A percentile compares a stretch with the other conserved stretches of the same genome.
Evolutionary conservation across 768 basidiomycete species (phyloP).

Genomic region (Dioszegia crocea): DNA sequence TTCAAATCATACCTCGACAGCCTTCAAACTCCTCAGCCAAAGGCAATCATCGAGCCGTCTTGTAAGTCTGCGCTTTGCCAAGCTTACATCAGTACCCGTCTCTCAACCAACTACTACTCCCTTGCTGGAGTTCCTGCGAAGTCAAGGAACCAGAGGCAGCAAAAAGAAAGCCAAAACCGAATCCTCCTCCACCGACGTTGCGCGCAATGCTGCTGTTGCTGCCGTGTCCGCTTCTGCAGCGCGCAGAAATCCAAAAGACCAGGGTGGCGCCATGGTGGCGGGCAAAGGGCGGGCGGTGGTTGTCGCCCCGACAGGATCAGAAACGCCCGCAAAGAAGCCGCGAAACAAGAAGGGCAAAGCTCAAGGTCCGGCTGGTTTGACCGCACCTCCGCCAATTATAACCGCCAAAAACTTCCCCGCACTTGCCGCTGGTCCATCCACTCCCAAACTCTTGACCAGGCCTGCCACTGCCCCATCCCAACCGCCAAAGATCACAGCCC

Average conservation of each 20-base stretch:
- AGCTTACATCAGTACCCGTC: conserved; percentile 17
- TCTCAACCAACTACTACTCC: conserved; percentile 75
- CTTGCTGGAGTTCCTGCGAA: conserved; percentile 57
- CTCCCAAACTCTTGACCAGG: neutral
- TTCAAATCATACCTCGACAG: conserved; percentile 63
- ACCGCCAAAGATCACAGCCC: too few relatives aligned
- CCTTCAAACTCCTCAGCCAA: conserved; percentile 60
- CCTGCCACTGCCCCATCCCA: too few relatives aligned
- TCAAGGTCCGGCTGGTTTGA: neutral
- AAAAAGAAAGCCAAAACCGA: conserved; percentile 8
- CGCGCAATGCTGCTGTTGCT: conserved; percentile 26
- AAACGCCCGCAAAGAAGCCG: conserved; percentile 10
- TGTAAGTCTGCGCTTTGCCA: conserved; percentile 44
- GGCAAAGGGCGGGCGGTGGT: conserved; percentile 37
- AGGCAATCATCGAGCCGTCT: conserved; percentile 52
- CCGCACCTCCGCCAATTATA: neutral
- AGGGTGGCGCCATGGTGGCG: conserved; percentile 27
- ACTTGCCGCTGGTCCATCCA: neutral
- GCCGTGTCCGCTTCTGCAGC: conserved; percentile 23
- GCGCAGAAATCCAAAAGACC: conserved; percentile 21
- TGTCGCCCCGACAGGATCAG: conserved; percentile 1
- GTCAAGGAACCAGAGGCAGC: conserved; percentile 12
- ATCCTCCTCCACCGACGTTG: conserved; percentile 14
- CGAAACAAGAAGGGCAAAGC: conserved; percentile 11
- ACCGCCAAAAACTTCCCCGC: conserved; percentile 8